These are phyloP conservation scores for Amaranthus cruentus DNA, from an alignment of 148 eudicot species.

Conservation along the genomic window DNA sequence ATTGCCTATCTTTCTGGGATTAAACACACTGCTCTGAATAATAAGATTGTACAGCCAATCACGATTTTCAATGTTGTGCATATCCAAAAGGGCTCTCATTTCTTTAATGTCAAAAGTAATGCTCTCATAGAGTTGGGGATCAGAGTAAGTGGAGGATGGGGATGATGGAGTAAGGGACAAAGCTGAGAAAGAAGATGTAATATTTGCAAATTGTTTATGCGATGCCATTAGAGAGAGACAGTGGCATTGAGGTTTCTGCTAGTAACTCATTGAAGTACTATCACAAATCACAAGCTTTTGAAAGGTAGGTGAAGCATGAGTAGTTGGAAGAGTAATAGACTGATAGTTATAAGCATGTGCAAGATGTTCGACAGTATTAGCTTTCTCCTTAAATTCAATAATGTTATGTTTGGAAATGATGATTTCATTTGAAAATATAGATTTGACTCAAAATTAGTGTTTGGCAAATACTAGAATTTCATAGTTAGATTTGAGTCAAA, in stretches of 20 bases:
- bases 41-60: slow-evolving; percentile 60
- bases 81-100: slow-evolving; percentile 59
- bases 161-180: slow-evolving; percentile 21
- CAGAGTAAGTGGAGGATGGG: slow-evolving; percentile 46
- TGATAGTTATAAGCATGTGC: no score
- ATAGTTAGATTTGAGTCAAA: no score
- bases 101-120: slow-evolving; percentile 33
- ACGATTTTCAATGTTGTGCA: slow-evolving; percentile 61
- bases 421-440: no score
- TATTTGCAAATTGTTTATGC: neutral
- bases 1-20: slow-evolving; percentile 50
- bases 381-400: no score
- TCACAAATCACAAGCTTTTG: neutral
- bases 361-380: no score
- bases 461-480: no score
- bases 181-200: neutral
- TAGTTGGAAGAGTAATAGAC: neutral
- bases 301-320: neutral
- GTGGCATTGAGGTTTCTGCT: neutral
- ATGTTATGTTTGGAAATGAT: no score
- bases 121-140: slow-evolving; percentile 42
- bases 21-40: slow-evolving; percentile 44
- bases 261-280: neutral
- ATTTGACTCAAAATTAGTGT: no score
- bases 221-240: neutral